phyloP scores from a whole-genome alignment of 352 stramenopile species.

The Phytophthora melonis region DNA sequence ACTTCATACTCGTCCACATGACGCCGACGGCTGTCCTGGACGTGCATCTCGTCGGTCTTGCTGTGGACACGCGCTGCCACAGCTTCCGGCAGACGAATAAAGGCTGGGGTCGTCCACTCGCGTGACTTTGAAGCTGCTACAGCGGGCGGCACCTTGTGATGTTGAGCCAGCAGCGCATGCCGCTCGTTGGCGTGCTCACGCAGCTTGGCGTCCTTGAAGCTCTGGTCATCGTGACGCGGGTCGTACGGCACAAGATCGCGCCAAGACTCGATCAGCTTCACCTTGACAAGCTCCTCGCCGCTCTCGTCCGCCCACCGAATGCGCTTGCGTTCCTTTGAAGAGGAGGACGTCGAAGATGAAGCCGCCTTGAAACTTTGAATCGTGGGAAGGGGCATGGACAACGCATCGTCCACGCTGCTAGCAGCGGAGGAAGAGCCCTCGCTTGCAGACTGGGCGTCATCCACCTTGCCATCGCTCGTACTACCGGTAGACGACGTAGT shows the following conservation, averaged over 20 bases:
- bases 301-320: slow-evolving; percentile 88
- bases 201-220: slow-evolving; percentile 86
- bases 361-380: slow-evolving; percentile 87
- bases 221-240: slow-evolving; percentile 66
- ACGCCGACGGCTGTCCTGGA: slow-evolving; percentile 72
- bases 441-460: slow-evolving; percentile 22
- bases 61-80: slow-evolving; percentile 48
- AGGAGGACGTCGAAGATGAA: slow-evolving; percentile 38
- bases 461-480: slow-evolving; percentile 27
- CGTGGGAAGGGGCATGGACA: slow-evolving; percentile 71
- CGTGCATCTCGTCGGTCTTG: slow-evolving; percentile 66
- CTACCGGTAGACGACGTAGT: slow-evolving; percentile 34
- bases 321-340: slow-evolving; percentile 55
- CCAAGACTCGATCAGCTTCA: slow-evolving; percentile 91
- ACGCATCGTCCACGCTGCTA: slow-evolving; percentile 43
- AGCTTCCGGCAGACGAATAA: slow-evolving; percentile 68
- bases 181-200: slow-evolving; percentile 85
- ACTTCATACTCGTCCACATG: slow-evolving; percentile 88
- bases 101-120: slow-evolving; percentile 73
- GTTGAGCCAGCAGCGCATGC: slow-evolving; percentile 70
- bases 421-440: slow-evolving; percentile 27
- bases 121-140: slow-evolving; percentile 61
- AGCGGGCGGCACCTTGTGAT: slow-evolving; percentile 66
- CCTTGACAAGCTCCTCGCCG: slow-evolving; percentile 77
- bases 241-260: slow-evolving; percentile 76